phyloP scores from a whole-genome alignment of 345 rosid genomes.

The Xanthoceras sorbifolium region DNA sequence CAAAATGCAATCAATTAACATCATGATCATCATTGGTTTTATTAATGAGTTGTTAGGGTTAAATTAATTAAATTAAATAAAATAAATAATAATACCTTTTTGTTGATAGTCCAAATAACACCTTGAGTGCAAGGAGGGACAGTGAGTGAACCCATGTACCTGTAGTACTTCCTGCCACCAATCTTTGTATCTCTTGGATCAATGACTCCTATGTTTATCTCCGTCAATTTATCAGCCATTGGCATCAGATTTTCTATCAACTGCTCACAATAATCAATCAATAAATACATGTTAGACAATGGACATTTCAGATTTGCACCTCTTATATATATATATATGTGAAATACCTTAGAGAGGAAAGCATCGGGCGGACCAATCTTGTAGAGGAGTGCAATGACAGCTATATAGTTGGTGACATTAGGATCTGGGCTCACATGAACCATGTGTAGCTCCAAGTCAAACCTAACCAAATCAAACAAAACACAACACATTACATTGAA shows the following conservation, averaged over 20 bases:
- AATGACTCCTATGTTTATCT: constrained; percentile 42
- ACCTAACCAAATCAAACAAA: constrained; percentile 32
- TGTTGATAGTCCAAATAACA: constrained; percentile 65
- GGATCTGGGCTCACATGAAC: constrained; percentile 57
- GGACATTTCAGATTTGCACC: too few species aligned
- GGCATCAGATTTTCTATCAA: constrained; percentile 28
- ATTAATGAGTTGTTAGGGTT: too few species aligned
- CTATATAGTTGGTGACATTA: constrained; percentile 34
- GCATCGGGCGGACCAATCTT: constrained; percentile 46
- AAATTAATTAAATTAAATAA: neutral
- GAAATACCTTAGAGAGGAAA: constrained; percentile 68
- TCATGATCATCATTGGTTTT: neutral
- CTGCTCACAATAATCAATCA: constrained; percentile 19
- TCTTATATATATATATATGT: neutral
- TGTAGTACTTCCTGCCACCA: constrained; percentile 54
- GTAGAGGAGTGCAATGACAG: constrained; percentile 59
- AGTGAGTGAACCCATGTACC: constrained; percentile 79
- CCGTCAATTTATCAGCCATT: constrained; percentile 25
- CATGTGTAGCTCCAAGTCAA: constrained; percentile 72
- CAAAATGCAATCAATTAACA: neutral
- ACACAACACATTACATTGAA: neutral
- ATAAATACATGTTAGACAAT: neutral
- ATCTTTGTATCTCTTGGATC: constrained; percentile 53
- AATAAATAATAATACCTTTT: constrained; percentile 36
- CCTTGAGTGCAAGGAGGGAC: constrained; percentile 84